Percentiles rank a stretch among this genome's conserved stretches.
These are phyloP conservation scores for Termitomyces sp. DNA, from an alignment of 768 basidiomycete genomes.

Conservation along the genomic window DNA sequence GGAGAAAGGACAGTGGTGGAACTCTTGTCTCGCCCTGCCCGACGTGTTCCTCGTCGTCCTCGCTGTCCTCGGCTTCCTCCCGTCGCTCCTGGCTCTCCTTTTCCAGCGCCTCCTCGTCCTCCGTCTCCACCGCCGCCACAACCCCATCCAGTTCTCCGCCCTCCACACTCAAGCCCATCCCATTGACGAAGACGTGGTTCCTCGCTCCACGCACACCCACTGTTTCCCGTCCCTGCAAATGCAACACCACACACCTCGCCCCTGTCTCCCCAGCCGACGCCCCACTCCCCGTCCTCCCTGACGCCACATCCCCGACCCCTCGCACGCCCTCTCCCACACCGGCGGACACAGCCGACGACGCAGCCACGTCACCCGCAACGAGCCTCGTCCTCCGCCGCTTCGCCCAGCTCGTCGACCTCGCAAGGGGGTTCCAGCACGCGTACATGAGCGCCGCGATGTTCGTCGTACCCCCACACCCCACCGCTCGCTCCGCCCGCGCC, in stretches of 20 bases:
- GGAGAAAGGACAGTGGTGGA: constrained; percentile 9
- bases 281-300: constrained; percentile 25
- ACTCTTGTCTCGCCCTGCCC: background rate
- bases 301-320: background rate
- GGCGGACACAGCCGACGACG: background rate
- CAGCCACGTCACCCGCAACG: background rate
- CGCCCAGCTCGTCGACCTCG: constrained; percentile 44
- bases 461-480: constrained; percentile 24
- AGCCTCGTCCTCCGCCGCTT: constrained; percentile 23
- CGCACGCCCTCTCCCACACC: background rate
- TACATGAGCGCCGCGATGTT: constrained; percentile 55
- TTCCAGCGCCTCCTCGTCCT: constrained; percentile 23
- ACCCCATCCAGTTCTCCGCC: constrained; percentile 25
- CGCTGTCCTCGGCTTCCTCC: constrained; percentile 24
- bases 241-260: constrained; percentile 28
- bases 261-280: constrained; percentile 33
- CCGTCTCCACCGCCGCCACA: constrained; percentile 31
- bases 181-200: constrained; percentile 24
- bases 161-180: constrained; percentile 1
- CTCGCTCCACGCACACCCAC: constrained; percentile 16
- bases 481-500: background rate
- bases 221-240: constrained; percentile 27
- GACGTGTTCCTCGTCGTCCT: constrained; percentile 21
- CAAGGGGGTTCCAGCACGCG: constrained; percentile 53
- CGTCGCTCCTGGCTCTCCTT: constrained; percentile 21